These are phyloP conservation scores for Zygosaccharomyces bisporus DNA, from an alignment of 805 yeast species.

Conservation along the genomic window DNA sequence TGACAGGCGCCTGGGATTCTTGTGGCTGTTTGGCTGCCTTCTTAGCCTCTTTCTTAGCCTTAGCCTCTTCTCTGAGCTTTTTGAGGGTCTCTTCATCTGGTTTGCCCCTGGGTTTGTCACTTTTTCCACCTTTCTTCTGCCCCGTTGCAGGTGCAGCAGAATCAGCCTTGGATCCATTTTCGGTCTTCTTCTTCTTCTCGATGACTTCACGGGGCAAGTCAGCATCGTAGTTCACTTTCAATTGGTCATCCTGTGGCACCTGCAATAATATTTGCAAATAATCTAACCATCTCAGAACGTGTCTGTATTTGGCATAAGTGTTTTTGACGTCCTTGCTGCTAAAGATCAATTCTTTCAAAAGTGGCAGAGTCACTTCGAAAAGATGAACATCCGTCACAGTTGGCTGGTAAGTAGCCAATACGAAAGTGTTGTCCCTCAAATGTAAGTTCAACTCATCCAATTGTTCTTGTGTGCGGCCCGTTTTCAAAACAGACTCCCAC, in stretches of 20 bases:
- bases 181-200: slow-evolving; percentile 51
- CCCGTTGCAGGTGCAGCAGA: slow-evolving; percentile 18
- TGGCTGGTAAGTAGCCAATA: slow-evolving; percentile 58
- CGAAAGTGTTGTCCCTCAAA: slow-evolving; percentile 65
- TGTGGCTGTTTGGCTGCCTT: slow-evolving; percentile 52
- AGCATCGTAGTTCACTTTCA: slow-evolving; percentile 57
- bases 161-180: slow-evolving; percentile 17
- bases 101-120: slow-evolving; percentile 39
- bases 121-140: slow-evolving; percentile 25
- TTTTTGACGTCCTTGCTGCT: slow-evolving; percentile 42
- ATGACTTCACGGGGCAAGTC: slow-evolving; percentile 73
- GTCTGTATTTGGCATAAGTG: slow-evolving; percentile 65
- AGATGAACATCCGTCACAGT: slow-evolving; percentile 68
- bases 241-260: slow-evolving; percentile 50
- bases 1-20: slow-evolving; percentile 43
- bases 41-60: slow-evolving; percentile 55
- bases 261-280: slow-evolving; percentile 68
- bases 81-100: slow-evolving; percentile 48
- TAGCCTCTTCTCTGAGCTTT: slow-evolving; percentile 49
- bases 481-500: slow-evolving; percentile 67
- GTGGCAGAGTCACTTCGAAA: slow-evolving; percentile 61
- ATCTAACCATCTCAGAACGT: slow-evolving; percentile 89
- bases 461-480: slow-evolving; percentile 49
- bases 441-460: slow-evolving; percentile 61
- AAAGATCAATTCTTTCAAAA: slow-evolving; percentile 53